Evolutionary conservation across 1,284 basidiomycete genomes (phyloP), one percentile per base, ranked within the genome.

Genomic region (Schizophyllum commune): DNA sequence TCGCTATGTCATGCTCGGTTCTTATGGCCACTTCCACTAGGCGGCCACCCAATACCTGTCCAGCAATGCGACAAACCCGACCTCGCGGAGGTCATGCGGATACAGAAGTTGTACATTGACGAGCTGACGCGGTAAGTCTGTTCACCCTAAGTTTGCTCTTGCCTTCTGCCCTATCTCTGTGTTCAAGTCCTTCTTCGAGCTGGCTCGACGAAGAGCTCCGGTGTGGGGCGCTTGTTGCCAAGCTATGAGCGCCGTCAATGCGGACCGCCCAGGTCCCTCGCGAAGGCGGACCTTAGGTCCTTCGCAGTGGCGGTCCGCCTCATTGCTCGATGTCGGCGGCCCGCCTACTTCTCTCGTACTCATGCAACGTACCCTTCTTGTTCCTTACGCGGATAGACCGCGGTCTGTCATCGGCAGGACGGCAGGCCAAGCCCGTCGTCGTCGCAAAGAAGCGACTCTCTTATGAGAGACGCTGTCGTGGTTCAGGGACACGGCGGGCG

Each of bases 41-140:
- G 96, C 68, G 96, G 96, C 17, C 83, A 85, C 59, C 96, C 96
- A 1, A 94, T 99, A 58, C 86, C 83, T 62, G 91, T 94, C 20
- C 79, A 81, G 62, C 81, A 93, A 70, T 83, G 82, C 63, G 85
- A 90, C 55, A 89, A 93, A 65, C 96, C 96, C 1, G 83, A 85
- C 27, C 74, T 90, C 60, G 92, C 95, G 64, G 85, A 94, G 69
- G 74, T 99, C 22, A 85, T 87, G 65, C 82, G 85, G 56, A 80
- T 94, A 13, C 96, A 99, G 70, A 79, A 83, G 65, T 75, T 83
- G 64, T 99, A 99, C 73, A 98, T 99, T 64, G 89, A 90, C 60
- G 96, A 98, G 73, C 78, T 98, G 27, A 89, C 90, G 69, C 79
- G 92, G 94, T 94, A 61, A 54, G 82, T 71, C 32, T n/a, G 64